Evolutionary conservation across 495 filamentous ascomycete genomes (phyloP), one percentile per base, ranked within the genome.

Genomic region (Neurospora discreta): DNA sequence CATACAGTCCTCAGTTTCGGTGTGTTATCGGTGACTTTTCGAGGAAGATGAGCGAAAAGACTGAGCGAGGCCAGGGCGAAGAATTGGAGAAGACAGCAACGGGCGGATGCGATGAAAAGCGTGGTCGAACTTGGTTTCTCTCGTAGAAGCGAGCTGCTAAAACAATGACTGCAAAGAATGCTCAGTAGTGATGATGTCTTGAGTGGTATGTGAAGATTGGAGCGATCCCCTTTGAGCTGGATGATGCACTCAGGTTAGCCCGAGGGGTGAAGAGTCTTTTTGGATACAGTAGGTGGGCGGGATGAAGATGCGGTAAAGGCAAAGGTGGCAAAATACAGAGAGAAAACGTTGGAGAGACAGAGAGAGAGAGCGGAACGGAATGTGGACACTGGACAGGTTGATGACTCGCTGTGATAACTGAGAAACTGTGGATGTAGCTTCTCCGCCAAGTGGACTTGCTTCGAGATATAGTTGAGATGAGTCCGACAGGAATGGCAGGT

Each of bases 141-240:
- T 30, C 7, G 11, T 30, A 13, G 23, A 13, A 60, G 6, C 5
- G 30, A 16, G 23, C 52, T 11, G 39, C 20, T 30, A 13, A 69
- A 20, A 20, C 39, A 71, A 70, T 65, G 52, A 71, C 42, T 39
- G 39, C 38, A 73, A 74, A 73, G 38, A 44, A 71, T 73, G 39
- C 20, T 71, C 38, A 26, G 38, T 70, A 68, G 71, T 52, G 20
- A 39, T 52, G 30, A 11, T 60, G 23, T 60, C 20, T 30, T 60
- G 52, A 4, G 52, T 16, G 52, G 52, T 30, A 60, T 60, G 13
- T 26, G 13, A 60, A 60, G 15, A 13, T 23, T 15, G 13, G 30
- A 60, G 5, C 23, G 52, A 16, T 60, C 13, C 52, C 52, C 52
- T 5, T 30, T 26, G 23, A 60, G 23, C 52, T 60, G 52, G 52